phyloP scores from a whole-genome alignment of 371 early-diverging fungal genomes.

The Mortierella sp. region DNA sequence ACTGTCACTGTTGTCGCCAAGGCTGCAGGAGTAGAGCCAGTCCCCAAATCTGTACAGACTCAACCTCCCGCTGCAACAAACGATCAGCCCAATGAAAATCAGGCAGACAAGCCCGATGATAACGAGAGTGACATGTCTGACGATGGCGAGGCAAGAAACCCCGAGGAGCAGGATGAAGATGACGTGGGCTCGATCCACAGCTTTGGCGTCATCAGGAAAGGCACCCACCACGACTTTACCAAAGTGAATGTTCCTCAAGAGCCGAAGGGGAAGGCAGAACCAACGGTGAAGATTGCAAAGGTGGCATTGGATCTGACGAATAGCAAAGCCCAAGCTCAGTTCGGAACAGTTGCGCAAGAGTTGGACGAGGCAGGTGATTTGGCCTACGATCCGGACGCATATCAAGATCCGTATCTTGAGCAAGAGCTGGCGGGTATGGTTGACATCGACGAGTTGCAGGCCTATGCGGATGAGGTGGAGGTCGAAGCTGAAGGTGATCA shows the following conservation, averaged over 20 bases:
- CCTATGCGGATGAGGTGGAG: constrained; percentile 2
- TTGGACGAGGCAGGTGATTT: neutral
- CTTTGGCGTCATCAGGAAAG: neutral
- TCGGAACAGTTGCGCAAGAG: neutral
- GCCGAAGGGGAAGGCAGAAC: neutral
- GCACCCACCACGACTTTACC: neutral
- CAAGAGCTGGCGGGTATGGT: constrained; percentile 1
- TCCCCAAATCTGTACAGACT: neutral
- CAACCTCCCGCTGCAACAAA: neutral
- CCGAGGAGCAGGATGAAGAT: neutral
- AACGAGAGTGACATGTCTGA: neutral
- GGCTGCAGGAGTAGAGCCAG: neutral
- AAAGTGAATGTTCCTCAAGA: neutral
- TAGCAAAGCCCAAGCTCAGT: neutral
- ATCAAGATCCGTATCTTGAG: constrained; percentile 16
- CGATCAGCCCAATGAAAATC: no score
- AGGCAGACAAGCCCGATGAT: neutral
- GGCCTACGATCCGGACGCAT: constrained; percentile 4
- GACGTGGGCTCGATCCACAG: neutral
- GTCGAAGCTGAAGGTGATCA: constrained; percentile 15
- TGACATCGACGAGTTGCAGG: constrained; percentile 1
- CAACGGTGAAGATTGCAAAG: neutral
- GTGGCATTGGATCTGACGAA: neutral
- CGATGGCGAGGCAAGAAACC: neutral
- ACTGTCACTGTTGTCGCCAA: neutral